These are phyloP conservation scores for Trichoderma sp. DNA, from an alignment of 2,329 filamentous ascomycete genomes.

Conservation along the genomic window DNA sequence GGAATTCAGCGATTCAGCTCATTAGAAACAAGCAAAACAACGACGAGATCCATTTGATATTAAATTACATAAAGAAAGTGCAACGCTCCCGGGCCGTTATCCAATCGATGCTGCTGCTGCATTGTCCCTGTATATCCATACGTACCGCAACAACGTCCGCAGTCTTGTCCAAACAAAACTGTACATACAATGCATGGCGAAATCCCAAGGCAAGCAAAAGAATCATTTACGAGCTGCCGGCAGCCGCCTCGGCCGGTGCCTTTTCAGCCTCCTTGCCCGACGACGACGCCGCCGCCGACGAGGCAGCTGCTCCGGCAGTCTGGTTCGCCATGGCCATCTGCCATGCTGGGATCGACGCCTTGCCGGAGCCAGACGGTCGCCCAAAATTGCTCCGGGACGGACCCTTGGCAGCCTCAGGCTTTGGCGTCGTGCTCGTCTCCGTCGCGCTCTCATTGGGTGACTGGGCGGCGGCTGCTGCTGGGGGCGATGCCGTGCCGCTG, in stretches of 20 bases:
- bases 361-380: constrained; percentile 44
- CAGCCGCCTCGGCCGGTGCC: constrained; percentile 8
- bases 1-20: too few relatives aligned
- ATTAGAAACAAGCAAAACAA: not conserved
- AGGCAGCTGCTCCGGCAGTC: constrained; percentile 32
- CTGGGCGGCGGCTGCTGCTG: constrained; percentile 27
- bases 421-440: constrained; percentile 36
- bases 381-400: constrained; percentile 37
- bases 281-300: constrained; percentile 8
- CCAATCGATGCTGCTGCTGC: constrained; percentile 19
- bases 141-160: not conserved
- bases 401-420: constrained; percentile 41
- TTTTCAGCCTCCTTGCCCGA: constrained; percentile 21
- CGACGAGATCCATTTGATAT: constrained; percentile 14
- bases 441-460: constrained; percentile 28
- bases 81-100: constrained; percentile 21
- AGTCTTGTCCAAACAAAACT: constrained; percentile 13
- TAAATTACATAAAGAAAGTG: constrained; percentile 22
- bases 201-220: constrained; percentile 1
- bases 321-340: constrained; percentile 71
- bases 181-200: constrained; percentile 16
- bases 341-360: constrained; percentile 77
- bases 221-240: constrained; percentile 26
- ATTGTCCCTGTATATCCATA: constrained; percentile 19
- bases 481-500: constrained; percentile 31